phyloP scores from a whole-genome alignment of 768 basidiomycete species.

The Candolleomyces aberdarensis region DNA sequence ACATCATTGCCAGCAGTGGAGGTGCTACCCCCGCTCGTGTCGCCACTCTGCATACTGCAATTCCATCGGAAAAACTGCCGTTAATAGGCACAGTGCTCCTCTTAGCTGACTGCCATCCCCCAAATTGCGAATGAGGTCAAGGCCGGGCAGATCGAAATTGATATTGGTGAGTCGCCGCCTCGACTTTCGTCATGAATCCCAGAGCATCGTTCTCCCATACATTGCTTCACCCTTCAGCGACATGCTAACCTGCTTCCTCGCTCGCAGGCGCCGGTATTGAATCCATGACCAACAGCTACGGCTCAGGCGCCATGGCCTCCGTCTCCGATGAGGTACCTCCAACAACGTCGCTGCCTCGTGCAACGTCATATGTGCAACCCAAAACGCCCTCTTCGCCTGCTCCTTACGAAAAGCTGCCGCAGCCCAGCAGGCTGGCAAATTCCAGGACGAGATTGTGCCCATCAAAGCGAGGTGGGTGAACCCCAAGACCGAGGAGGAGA shows the following conservation, averaged over 20 bases:
- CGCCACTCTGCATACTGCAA: too few species aligned
- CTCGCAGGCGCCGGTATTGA: constrained; percentile 77
- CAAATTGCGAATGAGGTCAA: constrained; percentile 60
- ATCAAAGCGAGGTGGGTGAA: constrained; percentile 67
- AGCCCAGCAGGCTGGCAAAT: constrained; percentile 54
- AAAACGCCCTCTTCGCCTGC: constrained; percentile 82
- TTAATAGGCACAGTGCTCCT: constrained; percentile 94
- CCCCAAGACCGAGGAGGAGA: constrained; percentile 60
- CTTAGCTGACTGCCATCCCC: constrained; percentile 77
- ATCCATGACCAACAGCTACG: constrained; percentile 82
- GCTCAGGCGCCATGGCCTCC: constrained; percentile 48
- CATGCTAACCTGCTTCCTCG: not conserved
- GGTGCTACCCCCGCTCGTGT: too few species aligned
- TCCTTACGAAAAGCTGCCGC: constrained; percentile 84
- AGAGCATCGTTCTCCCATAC: not conserved
- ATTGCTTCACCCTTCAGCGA: not conserved
- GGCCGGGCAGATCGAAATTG: constrained; percentile 81
- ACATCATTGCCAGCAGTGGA: too few species aligned
- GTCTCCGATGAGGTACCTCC: constrained; percentile 56
- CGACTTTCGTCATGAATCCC: too few species aligned
- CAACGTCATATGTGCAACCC: constrained; percentile 66
- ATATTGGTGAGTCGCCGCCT: constrained; percentile 65
- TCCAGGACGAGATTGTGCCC: constrained; percentile 82
- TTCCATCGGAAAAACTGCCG: constrained; percentile 42
- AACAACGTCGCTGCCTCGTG: constrained; percentile 86